These are phyloP conservation scores for Nannochloropsis oceanica DNA, from an alignment of 108 stramenopile species.

Conservation along the genomic window DNA sequence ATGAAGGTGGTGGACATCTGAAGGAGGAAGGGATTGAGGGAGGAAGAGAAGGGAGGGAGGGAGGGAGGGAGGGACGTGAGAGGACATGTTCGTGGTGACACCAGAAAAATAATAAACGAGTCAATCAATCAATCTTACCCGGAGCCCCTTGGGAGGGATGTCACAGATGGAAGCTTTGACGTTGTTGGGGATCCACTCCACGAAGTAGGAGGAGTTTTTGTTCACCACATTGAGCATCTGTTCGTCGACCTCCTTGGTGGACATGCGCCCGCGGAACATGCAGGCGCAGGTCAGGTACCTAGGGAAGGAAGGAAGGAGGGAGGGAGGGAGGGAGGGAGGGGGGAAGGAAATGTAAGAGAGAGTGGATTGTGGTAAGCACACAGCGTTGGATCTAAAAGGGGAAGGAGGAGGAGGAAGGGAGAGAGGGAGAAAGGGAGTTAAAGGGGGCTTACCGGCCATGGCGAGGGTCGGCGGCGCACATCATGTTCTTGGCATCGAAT, in stretches of 20 bases:
- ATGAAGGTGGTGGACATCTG: slow-evolving; percentile 49
- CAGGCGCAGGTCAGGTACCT: slow-evolving; percentile 85
- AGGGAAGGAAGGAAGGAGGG: not conserved
- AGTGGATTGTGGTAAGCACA: no score
- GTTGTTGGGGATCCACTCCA: slow-evolving; percentile 99
- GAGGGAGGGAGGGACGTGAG: no score
- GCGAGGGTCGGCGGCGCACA: slow-evolving; percentile 96
- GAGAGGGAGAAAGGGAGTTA: no score
- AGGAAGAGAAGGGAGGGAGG: not conserved
- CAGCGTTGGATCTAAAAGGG: no score
- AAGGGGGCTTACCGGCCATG: slow-evolving; percentile 55
- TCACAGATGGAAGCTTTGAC: slow-evolving; percentile 97
- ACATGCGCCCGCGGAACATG: slow-evolving; percentile 97
- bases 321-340: not conserved
- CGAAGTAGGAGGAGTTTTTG: slow-evolving; percentile 98
- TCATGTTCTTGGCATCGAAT: slow-evolving; percentile 98
- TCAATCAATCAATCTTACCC: slow-evolving; percentile 34
- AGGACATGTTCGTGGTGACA: no score
- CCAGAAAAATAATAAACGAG: not conserved
- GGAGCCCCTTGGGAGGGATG: slow-evolving; percentile 89
- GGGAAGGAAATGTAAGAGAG: no score
- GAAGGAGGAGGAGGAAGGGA: no score
- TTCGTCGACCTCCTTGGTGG: slow-evolving; percentile 71
- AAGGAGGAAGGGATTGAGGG: not conserved
- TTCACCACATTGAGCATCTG: slow-evolving; percentile 87